Evolutionary conservation across 352 stramenopile species (phyloP).

Genomic region (Peronosclerospora sorghi): DNA sequence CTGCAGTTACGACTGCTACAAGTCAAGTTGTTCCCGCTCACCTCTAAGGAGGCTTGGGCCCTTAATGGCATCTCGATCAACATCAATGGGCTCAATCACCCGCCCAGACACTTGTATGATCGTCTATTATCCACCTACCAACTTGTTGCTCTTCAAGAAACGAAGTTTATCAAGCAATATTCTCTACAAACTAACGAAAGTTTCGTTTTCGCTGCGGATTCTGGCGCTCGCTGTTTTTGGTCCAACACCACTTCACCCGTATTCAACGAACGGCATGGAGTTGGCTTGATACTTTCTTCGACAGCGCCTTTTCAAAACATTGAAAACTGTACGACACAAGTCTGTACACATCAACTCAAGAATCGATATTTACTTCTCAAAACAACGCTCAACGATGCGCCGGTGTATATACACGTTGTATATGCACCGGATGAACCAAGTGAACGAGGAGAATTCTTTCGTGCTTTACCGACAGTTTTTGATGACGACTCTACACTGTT

Average conservation of each 20-base stretch:
- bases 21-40: not conserved
- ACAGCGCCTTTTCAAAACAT: conserved; percentile 1
- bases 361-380: conserved; percentile 12
- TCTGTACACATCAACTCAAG: not conserved
- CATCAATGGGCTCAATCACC: not conserved
- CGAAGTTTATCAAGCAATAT: not conserved
- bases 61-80: not conserved
- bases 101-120: not conserved
- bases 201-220: not conserved
- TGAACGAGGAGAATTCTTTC: not conserved
- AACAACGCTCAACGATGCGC: too few species aligned
- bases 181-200: not conserved
- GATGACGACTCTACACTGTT: not conserved
- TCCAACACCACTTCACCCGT: conserved; percentile 1
- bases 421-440: conserved; percentile 7
- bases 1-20: too few species aligned
- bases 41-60: conserved; percentile 3
- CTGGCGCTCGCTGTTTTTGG: not conserved
- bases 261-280: conserved; percentile 4
- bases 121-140: not conserved
- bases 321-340: not conserved
- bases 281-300: conserved; percentile 4
- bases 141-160: not conserved
- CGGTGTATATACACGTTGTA: conserved; percentile 5
- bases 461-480: not conserved